Conservation (phyloP, 345 rosid genomes). For the Brassica juncea region DNA sequence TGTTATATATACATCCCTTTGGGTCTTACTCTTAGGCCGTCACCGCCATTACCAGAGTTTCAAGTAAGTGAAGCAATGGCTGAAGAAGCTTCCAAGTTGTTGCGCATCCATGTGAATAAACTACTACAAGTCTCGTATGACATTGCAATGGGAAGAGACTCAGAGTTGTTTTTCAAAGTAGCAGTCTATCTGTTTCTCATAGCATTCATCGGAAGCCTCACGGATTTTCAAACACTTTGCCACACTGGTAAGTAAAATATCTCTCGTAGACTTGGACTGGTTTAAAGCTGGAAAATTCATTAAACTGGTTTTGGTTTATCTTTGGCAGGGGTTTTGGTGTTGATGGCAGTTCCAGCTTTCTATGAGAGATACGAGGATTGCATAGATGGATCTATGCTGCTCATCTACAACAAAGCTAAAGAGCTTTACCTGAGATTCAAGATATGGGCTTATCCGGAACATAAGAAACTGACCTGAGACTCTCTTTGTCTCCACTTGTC, state of each 20-base stretch:
- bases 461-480: constrained; percentile 60
- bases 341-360: constrained; percentile 70
- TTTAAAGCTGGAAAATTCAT: constrained; percentile 8
- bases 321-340: constrained; percentile 60
- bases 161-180: constrained; percentile 59
- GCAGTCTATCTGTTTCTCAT: constrained; percentile 62
- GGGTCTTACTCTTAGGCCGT: constrained; percentile 63
- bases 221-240: constrained; percentile 72
- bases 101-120: constrained; percentile 54
- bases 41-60: constrained; percentile 84
- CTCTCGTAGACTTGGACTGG: neutral
- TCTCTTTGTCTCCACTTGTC: neutral
- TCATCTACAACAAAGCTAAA: constrained; percentile 37
- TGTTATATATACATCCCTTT: neutral
- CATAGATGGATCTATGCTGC: constrained; percentile 48
- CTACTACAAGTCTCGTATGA: constrained; percentile 66
- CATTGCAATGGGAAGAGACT: constrained; percentile 76
- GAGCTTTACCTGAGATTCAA: constrained; percentile 52
- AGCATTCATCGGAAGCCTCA: constrained; percentile 62
- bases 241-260: constrained; percentile 59
- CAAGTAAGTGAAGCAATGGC: constrained; percentile 68
- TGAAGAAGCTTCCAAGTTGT: constrained; percentile 49
- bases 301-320: neutral
- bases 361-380: constrained; percentile 67
- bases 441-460: constrained; percentile 52